Conservation (phyloP, 2,329 filamentous ascomycete species). For the Ceratocystis huliohia region DNA sequence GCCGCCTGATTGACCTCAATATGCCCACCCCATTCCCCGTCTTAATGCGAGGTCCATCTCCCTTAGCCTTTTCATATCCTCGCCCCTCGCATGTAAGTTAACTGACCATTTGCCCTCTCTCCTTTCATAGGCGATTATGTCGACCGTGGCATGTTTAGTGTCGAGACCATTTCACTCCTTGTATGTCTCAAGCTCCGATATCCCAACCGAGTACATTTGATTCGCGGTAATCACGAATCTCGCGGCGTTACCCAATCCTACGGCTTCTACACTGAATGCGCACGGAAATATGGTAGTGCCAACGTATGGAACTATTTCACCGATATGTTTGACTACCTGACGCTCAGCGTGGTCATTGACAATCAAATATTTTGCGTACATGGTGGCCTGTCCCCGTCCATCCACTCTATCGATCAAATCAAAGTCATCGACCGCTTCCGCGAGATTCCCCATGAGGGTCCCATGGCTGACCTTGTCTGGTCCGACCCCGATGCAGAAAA, state of each 20-base stretch:
- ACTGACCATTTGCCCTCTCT: not conserved
- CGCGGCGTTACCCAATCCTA: slow-evolving; percentile 97
- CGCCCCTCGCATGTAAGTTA: not conserved
- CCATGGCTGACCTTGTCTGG: slow-evolving; percentile 99
- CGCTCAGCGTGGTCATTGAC: slow-evolving; percentile 92
- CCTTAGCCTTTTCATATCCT: not conserved
- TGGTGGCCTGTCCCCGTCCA: slow-evolving; percentile 76
- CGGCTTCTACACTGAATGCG: slow-evolving; percentile 97
- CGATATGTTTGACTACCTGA: slow-evolving; percentile 99
- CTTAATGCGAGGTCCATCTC: not conserved
- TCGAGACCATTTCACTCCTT: slow-evolving; percentile 95
- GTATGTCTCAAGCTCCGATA: slow-evolving; percentile 96
- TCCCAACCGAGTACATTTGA: slow-evolving; percentile 86
- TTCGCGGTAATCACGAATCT: slow-evolving; percentile 95
- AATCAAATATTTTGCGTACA: slow-evolving; percentile 99
- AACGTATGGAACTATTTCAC: slow-evolving; percentile 99
- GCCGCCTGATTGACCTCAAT: not conserved
- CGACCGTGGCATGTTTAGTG: slow-evolving; percentile 94
- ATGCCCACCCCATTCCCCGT: too few species aligned
- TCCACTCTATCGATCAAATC: slow-evolving; percentile 98
- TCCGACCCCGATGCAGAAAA: slow-evolving; percentile 94
- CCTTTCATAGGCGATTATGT: slow-evolving; percentile 71
- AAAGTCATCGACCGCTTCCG: slow-evolving; percentile 99
- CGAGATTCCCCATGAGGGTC: slow-evolving; percentile 95
- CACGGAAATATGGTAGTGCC: slow-evolving; percentile 93